A percentile compares a stretch with the other conserved stretches of the same genome.
These are phyloP conservation scores for Canavalia ensiformis DNA, from an alignment of 306 rosid genomes.

Conservation along the genomic window DNA sequence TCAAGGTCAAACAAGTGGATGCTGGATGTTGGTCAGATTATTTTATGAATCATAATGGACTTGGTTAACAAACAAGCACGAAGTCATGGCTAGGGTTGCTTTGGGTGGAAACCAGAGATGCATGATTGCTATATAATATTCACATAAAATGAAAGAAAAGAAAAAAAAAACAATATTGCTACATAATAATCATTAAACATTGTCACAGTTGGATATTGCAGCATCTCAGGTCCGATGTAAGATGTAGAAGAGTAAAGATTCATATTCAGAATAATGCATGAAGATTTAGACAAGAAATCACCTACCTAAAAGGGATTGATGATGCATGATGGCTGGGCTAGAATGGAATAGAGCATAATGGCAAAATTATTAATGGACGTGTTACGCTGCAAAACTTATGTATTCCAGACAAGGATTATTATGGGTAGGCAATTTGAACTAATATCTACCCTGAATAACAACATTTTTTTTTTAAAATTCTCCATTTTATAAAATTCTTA, in stretches of 20 bases:
- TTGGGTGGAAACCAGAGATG: not conserved
- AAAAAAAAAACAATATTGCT: not conserved
- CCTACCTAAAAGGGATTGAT: constrained; percentile 14
- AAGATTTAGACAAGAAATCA: constrained; percentile 36
- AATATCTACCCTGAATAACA: constrained; percentile 1
- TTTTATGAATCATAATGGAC: constrained; percentile 30
- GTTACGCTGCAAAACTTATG: not conserved
- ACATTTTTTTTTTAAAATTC: not conserved
- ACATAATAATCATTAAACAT: not conserved
- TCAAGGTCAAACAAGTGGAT: constrained; percentile 51
- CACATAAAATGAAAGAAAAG: not conserved
- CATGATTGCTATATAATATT: constrained; percentile 27
- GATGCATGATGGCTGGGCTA: not conserved
- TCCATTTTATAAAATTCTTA: not conserved
- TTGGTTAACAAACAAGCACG: constrained; percentile 12
- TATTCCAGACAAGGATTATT: not conserved
- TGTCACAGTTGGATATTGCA: not conserved
- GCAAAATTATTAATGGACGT: not conserved
- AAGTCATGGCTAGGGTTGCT: constrained; percentile 33
- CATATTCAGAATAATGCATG: constrained; percentile 21
- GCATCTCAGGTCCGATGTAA: constrained; percentile 5
- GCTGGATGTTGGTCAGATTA: constrained; percentile 39
- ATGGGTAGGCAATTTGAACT: not conserved
- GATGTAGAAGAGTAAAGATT: constrained; percentile 14
- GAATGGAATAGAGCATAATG: not conserved